Evolutionary conservation across 306 rosid genomes (phyloP), one percentile per base, ranked within the genome.

Genomic region (Pterocarpus santalinus): DNA sequence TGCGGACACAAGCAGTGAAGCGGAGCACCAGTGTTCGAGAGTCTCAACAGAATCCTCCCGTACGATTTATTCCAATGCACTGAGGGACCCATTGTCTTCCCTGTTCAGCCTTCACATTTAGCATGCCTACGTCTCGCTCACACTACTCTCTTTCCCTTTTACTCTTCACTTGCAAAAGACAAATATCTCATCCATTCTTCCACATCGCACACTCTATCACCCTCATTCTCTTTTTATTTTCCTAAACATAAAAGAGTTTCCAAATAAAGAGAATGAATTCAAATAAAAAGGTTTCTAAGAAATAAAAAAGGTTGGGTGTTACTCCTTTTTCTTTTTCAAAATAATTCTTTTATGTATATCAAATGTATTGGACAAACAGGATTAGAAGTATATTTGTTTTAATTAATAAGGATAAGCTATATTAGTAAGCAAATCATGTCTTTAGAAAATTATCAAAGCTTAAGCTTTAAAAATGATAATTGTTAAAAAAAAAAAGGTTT

Each of bases 101-200:
- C 61, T 36, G 12, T 47, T 12, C 4, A 9, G 53, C 8, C 64
- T 76, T 65, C 30, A 34, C 0, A 38, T 12, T 41, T 2, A 2
- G 22, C 53, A 56, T 36, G 52, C 65, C 34, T 72, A 9, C 28
- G 14, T 43, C 46, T 12, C 43, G 5, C 69, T 8, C 35, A 2
- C 30, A 3, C 17, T 30, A 8, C 38, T 22, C 63, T 53, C 14
- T 51, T 13, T 51, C 22, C 16, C 4, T 51, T 51, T 3, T 2
- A 14, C 2, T 2, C 1, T 9, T 43, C 52, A 10, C 49, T 53
- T 67, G 5, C 76, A 58, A 69, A 69, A 57, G 62, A 79, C 71
- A 69, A 79, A 79, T 57, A 64, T 17, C 14, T n/a, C 38, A 32
- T 44, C 71, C 71, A 32, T 55, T 17, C 4, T 46, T 1, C 71